Base-by-base conservation (phyloP, 257 asterid genomes). In the Capsicum baccatum region DNA sequence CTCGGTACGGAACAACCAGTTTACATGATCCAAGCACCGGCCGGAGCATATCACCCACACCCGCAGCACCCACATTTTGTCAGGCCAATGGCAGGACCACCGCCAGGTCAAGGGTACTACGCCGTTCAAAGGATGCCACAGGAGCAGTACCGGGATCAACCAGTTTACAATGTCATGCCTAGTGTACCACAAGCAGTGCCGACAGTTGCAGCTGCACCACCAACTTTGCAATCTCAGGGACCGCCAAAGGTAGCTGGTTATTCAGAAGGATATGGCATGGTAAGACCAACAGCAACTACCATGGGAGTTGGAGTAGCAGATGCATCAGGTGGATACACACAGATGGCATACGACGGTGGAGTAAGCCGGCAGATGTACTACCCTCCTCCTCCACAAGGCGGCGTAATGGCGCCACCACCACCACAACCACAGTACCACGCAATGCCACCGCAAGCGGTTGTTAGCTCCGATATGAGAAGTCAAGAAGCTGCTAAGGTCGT, bases 351-450 rank as follows among this genome's bases (percentile, higher is more conserved):
- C 84, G 98, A 96, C 19, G 85, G 88, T 1, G 95, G 94, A 1
- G 79, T 88, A 80, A 95, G 95, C 58, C 92, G 98, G 73, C 98
- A 89, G 85, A 91, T 94, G 88, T 90, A 91, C 84, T 96, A 93
- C 47, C 47, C 47, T 26, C 33, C 33, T 88, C 86, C 90, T 6
- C 86, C 94, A 39, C 93, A 82, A 79, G 97, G 97, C 12, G 92
- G 92, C 4, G 93, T 89, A 4, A 85, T 92, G 87, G 89, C 88
- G 63, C 88, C 70, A 62, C 88, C 93, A 19, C 87, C 92, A 84
- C 91, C 83, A 62, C 92, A 85, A 44, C 84, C 86, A 42, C 92
- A 90, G 76, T 89, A 88, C 82, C 93, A 84, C 26, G 89, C 81
- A 54, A 79, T 80, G 90, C 89, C 88, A 12, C 86, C 89, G 10